Conservation (phyloP, 768 basidiomycete genomes). For the Boletellus emodensis region DNA sequence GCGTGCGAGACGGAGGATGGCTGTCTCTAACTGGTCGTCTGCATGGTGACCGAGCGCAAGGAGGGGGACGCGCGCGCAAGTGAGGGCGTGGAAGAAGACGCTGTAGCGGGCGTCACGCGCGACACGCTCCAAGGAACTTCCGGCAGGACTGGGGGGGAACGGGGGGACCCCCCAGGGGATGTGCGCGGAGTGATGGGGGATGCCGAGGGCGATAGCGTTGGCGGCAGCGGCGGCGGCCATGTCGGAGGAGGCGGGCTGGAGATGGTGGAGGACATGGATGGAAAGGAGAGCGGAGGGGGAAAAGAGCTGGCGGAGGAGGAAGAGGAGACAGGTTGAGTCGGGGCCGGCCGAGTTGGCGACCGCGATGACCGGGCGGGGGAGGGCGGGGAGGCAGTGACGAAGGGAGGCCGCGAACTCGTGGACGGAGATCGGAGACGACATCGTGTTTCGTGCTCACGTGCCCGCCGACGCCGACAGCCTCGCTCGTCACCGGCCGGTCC, state of each 20-base stretch:
- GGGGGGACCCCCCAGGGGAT: conserved; percentile 57
- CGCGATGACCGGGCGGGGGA: conserved; percentile 27
- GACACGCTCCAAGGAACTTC: conserved; percentile 45
- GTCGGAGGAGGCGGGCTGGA: conserved; percentile 52
- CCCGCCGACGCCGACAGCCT: too few relatives aligned
- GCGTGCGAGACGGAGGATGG: conserved; percentile 61
- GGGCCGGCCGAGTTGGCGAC: conserved; percentile 81
- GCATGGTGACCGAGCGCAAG: conserved; percentile 74
- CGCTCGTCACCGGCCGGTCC: too few relatives aligned
- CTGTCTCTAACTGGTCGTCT: conserved; percentile 83
- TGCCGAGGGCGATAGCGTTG: conserved; percentile 39
- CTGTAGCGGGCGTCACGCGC: conserved; percentile 61
- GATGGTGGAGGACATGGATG: conserved; percentile 63
- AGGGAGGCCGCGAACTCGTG: conserved; percentile 51
- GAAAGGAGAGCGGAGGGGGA: conserved; percentile 43
- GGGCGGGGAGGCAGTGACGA: conserved; percentile 9
- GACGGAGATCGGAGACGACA: conserved; percentile 34
- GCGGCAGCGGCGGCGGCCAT: conserved; percentile 53
- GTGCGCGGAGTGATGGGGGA: conserved; percentile 43
- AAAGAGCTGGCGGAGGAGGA: conserved; percentile 49
- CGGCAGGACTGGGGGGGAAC: conserved; percentile 47
- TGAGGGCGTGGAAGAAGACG: conserved; percentile 48
- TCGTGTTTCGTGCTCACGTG: too few relatives aligned
- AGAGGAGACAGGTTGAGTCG: conserved; percentile 77
- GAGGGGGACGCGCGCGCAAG: conserved; percentile 30